Percentiles rank a stretch among this genome's conserved stretches.
Evolutionary conservation across 371 early-diverging fungal species (phyloP).

Genomic region (Dichotomocladium elegans): DNA sequence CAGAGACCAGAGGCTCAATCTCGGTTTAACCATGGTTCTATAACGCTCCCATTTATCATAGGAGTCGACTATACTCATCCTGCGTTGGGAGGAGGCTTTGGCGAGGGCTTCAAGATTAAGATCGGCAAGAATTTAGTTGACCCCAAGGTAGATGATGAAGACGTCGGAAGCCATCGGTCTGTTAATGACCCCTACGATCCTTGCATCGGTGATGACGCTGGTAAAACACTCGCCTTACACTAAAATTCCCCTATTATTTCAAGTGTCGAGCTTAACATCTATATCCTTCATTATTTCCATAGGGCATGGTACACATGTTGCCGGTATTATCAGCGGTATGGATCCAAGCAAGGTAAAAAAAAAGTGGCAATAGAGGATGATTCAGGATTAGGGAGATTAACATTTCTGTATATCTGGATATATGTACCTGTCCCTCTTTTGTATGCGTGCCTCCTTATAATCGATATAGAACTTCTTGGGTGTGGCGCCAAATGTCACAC

Average conservation of each 20-base stretch:
- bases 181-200: conserved; percentile 17
- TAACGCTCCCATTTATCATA: not conserved
- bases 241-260: not conserved
- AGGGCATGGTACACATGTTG: conserved; percentile 55
- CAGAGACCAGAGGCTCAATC: not conserved
- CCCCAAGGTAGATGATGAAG: conserved; percentile 13
- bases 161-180: conserved; percentile 14
- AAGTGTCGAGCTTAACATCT: not conserved
- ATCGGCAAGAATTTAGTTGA: conserved; percentile 26
- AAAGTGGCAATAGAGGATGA: too few species aligned
- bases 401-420: not conserved
- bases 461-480: conserved; percentile 28
- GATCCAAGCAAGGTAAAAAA: conserved; percentile 28
- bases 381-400: not conserved
- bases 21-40: not conserved
- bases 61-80: conserved; percentile 60
- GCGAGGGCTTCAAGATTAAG: conserved; percentile 46
- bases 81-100: conserved; percentile 62
- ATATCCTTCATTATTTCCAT: not conserved
- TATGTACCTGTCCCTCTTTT: not conserved
- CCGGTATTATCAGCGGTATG: conserved; percentile 58
- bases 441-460: not conserved
- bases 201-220: conserved; percentile 16
- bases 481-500: conserved; percentile 53
- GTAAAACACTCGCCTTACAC: conserved; percentile 12